A percentile compares a stretch with the other conserved stretches of the same genome.
Conservation (phyloP, 2,329 filamentous ascomycete genomes). For the Neodidymelliopsis sp. region DNA sequence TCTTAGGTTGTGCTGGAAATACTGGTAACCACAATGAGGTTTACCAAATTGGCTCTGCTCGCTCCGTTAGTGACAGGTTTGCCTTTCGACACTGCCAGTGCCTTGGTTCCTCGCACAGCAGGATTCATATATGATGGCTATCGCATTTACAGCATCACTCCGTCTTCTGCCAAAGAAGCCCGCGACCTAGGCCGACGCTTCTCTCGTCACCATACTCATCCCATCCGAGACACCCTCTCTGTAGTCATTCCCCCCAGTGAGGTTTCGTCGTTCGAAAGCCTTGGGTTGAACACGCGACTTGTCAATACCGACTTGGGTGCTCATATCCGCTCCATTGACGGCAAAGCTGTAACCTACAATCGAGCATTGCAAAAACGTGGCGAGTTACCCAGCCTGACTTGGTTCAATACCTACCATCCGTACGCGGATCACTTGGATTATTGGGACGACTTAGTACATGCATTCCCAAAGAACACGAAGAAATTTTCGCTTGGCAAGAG, state of each 20-base stretch:
- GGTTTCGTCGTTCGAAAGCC: constrained; percentile 47
- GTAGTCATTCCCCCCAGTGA: constrained; percentile 52
- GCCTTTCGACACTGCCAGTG: constrained; percentile 7
- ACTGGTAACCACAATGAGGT: constrained; percentile 16
- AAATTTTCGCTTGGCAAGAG: constrained; percentile 39
- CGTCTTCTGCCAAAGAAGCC: constrained; percentile 25
- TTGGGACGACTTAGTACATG: constrained; percentile 38
- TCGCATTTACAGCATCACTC: constrained; percentile 29
- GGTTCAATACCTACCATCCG: constrained; percentile 43
- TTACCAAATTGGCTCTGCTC: constrained; percentile 14
- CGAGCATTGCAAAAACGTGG: constrained; percentile 28
- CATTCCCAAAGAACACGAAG: constrained; percentile 38
- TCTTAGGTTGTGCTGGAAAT: not conserved
- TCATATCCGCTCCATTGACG: constrained; percentile 46
- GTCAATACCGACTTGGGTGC: constrained; percentile 56
- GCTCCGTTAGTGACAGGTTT: constrained; percentile 24
- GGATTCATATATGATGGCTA: constrained; percentile 28
- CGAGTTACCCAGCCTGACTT: constrained; percentile 52
- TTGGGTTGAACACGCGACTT: constrained; percentile 46
- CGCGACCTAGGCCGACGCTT: constrained; percentile 22
- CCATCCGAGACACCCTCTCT: constrained; percentile 28
- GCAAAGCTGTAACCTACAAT: constrained; percentile 20
- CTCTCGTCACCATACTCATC: constrained; percentile 29
- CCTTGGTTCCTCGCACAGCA: constrained; percentile 2
- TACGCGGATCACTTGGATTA: constrained; percentile 42